Evolutionary conservation across 106 monocot species (phyloP), one percentile per base, ranked within the genome.

Genomic region (Dioscorea zingiberensis): DNA sequence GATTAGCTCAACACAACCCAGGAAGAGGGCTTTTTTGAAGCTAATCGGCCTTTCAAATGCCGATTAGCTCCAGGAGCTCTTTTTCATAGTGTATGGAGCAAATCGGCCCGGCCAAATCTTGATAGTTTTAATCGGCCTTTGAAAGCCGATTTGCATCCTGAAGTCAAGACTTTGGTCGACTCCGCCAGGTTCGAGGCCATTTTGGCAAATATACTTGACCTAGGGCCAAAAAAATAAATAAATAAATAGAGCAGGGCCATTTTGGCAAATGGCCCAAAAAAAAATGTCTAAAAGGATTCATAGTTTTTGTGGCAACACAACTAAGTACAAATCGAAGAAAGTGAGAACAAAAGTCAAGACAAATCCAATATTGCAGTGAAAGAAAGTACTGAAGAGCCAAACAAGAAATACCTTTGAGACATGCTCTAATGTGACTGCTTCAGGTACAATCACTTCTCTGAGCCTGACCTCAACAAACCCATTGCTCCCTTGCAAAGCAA

Each of bases 351-450:
- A 13, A 72, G 3, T 18, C 51, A 54, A 16, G 21, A 6, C 3
- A 27, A n/a, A 54, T 54, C 45, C 19, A 46, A 73, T 59, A 25
- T 17, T 51, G 1, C 25, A 60, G 25, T 51, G 28, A 3, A 46
- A 46, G 46, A 1, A 46, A 21, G 21, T 19, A 0, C 21, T 17
- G 16, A 61, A 2, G 9, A 64, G 4, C 28, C 28, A 38, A 28
- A 9, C 1, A 18, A 32, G 65, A 3, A 60, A 60, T 59, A 90
- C 94, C 91, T 91, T 85, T n/a, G 84, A 68, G 7, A 94, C 91
- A 83, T 94, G 91, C 76, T 94, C 94, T 47, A 94, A 61, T 23
- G 87, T 87, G 67, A 91, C 28, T 30, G 98, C 84, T 72, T 93
- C 80, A 8, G 84, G 82, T 54, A 93, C 65, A 27, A 98, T 86